These are phyloP conservation scores for Hibiscus syriacus DNA, from an alignment of 345 rosid species.

Conservation along the genomic window DNA sequence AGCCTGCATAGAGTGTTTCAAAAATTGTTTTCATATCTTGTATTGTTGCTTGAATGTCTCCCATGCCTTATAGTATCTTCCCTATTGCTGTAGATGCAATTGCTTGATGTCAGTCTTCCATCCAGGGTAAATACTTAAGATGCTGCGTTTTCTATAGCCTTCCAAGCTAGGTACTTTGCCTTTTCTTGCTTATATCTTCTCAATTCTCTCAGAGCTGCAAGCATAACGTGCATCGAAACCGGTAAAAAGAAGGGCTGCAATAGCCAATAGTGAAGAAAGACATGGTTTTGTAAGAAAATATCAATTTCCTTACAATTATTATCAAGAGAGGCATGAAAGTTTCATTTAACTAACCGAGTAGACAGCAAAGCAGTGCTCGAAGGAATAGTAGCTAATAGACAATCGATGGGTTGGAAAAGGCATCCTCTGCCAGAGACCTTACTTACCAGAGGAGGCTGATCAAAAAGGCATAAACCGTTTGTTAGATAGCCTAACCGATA, in stretches of 20 bases:
- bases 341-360: slow-evolving; percentile 64
- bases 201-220: slow-evolving; percentile 80
- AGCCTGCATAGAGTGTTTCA: neutral
- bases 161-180: slow-evolving; percentile 66
- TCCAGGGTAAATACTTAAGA: slow-evolving; percentile 9
- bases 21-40: too few species aligned
- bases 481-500: slow-evolving; percentile 13
- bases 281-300: slow-evolving; percentile 19
- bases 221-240: slow-evolving; percentile 59
- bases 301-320: neutral
- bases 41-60: neutral
- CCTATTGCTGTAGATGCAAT: too few species aligned
- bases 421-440: slow-evolving; percentile 92
- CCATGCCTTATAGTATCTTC: neutral
- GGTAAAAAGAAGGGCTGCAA: slow-evolving; percentile 92
- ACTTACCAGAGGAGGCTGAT: slow-evolving; percentile 80
- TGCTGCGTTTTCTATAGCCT: slow-evolving; percentile 33
- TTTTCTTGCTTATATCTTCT: slow-evolving; percentile 69
- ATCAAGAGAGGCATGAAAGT: slow-evolving; percentile 12
- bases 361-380: slow-evolving; percentile 70
- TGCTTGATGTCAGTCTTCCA: neutral
- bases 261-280: neutral
- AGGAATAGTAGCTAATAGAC: slow-evolving; percentile 95
- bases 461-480: slow-evolving; percentile 7
- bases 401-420: slow-evolving; percentile 79